These are phyloP conservation scores for Malassezia arunalokei DNA, from an alignment of 1,284 basidiomycete species.

Conservation along the genomic window DNA sequence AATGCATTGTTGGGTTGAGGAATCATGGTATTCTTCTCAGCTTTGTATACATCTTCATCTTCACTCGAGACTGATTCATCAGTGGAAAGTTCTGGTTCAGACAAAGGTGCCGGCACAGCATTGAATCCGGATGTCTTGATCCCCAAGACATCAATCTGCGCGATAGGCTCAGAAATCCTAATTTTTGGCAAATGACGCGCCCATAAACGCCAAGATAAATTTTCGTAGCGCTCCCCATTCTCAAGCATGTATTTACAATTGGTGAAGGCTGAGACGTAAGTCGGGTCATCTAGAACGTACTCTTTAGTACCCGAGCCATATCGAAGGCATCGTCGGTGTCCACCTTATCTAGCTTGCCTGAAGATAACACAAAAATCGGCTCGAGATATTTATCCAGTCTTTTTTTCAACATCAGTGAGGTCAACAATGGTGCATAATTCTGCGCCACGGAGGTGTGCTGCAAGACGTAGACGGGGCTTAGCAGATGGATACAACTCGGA, in stretches of 20 bases:
- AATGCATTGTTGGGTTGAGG: background rate
- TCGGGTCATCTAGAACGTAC: conserved; percentile 2
- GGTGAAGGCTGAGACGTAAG: conserved; percentile 57
- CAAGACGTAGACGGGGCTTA: too few species aligned
- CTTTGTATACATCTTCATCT: background rate
- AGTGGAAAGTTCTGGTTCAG: conserved; percentile 15
- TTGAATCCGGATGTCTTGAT: background rate
- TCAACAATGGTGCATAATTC: too few species aligned
- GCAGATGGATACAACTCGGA: too few species aligned
- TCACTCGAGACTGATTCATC: conserved; percentile 12
- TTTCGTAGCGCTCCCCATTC: conserved; percentile 66
- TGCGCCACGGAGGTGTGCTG: too few species aligned
- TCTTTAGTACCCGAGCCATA: conserved; percentile 7
- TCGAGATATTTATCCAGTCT: too few species aligned
- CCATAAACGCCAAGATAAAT: conserved; percentile 75
- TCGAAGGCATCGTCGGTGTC: conserved; percentile 4
- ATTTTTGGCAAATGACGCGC: conserved; percentile 51
- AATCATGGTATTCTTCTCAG: background rate
- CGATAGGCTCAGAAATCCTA: background rate
- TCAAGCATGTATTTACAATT: conserved; percentile 66
- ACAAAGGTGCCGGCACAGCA: background rate
- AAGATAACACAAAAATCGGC: background rate
- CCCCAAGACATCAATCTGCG: too few species aligned
- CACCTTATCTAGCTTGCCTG: background rate
- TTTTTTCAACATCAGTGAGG: too few species aligned